Base-by-base conservation (phyloP, 1,139 yeast species). In the Suhomyces yuchorum region DNA sequence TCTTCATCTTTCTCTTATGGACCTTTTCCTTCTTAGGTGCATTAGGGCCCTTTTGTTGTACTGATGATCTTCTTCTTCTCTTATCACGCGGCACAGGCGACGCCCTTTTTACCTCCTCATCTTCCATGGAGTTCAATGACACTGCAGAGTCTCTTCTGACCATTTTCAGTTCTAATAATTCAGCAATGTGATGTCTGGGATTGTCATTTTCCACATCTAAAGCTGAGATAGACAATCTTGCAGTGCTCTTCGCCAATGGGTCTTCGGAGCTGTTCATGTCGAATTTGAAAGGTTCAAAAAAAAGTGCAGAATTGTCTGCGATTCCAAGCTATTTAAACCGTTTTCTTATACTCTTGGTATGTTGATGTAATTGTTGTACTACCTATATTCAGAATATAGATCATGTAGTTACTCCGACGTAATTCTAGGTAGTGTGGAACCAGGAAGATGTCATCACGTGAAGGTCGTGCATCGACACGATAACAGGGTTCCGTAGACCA, bases 1-100 rank as follows among this genome's bases (percentile, higher is more conserved):
- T 74, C 46, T 67, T 62, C 47, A 61, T 43, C 53, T 70, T 71
- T 51, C 65, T 58, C 52, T 71, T 71, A 51, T 70, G 73, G 8
- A 60, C 58, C 53, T 70, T 73, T 43, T 60, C 53, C 48, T 59
- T 51, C 34, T 36, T 39, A 15, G 41, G 37, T 32, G 6, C 8
- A 32, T 20, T 35, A 18, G 22, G 43, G 19, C 14, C 41, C 32
- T 22, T 41, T 26, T 12, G 41, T 23, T 11, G 53, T 47, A 17
- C 71, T 8, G 63, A 69, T 0, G 78, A 71, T 1, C 78, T 73
- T 63, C 71, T 70, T 66, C 78, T 77, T 73, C 76, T 76, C 60
- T 63, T 59, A 39, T 39, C 48, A 3, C 46, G 41, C 12, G 37
- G 69, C 49, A 47, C 8, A 3, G 55, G 44, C 37, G 51, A 49